Percentiles rank a stretch among this genome's conserved stretches.
phyloP scores from a whole-genome alignment of 306 rosid species.

The Acacia melanoxylon region DNA sequence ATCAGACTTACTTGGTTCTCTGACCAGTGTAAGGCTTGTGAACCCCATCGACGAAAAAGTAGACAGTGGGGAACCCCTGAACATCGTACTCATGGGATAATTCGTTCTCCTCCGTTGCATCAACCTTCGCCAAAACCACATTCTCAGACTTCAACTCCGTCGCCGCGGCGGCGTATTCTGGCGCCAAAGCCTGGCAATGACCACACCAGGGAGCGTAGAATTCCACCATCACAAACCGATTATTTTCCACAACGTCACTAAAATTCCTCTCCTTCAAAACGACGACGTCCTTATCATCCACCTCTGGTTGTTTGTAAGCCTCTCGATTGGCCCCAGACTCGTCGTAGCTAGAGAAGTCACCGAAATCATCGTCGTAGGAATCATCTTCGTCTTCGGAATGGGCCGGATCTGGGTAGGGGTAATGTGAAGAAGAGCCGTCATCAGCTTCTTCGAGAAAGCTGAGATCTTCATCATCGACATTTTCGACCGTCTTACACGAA shows the following conservation, averaged over 20 bases:
- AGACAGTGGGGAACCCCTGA: slow-evolving; percentile 84
- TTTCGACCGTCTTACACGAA: slow-evolving; percentile 37
- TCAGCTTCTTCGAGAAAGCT: slow-evolving; percentile 80
- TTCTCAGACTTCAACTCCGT: slow-evolving; percentile 74
- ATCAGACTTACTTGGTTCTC: slow-evolving; percentile 65
- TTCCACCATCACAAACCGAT: slow-evolving; percentile 81
- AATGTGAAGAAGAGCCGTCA: slow-evolving; percentile 23
- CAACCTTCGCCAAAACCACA: slow-evolving; percentile 80
- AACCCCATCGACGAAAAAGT: slow-evolving; percentile 74
- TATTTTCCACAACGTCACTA: slow-evolving; percentile 57
- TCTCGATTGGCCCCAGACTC: slow-evolving; percentile 44
- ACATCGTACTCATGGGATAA: slow-evolving; percentile 75
- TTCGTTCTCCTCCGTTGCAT: slow-evolving; percentile 87
- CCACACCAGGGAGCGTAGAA: slow-evolving; percentile 99
- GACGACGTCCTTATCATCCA: slow-evolving; percentile 89
- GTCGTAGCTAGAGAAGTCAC: slow-evolving; percentile 60
- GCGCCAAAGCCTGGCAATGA: slow-evolving; percentile 93
- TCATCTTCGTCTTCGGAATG: slow-evolving; percentile 29
- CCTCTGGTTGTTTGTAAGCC: slow-evolving; percentile 52
- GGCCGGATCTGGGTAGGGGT: slow-evolving; percentile 37
- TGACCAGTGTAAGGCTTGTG: slow-evolving; percentile 80
- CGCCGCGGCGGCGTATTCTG: slow-evolving; percentile 90
- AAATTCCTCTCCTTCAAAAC: slow-evolving; percentile 84
- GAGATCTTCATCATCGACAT: slow-evolving; percentile 73
- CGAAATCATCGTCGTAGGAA: slow-evolving; percentile 49